These are phyloP conservation scores for Vigna nakashimae DNA, from an alignment of 306 rosid genomes.

Conservation along the genomic window DNA sequence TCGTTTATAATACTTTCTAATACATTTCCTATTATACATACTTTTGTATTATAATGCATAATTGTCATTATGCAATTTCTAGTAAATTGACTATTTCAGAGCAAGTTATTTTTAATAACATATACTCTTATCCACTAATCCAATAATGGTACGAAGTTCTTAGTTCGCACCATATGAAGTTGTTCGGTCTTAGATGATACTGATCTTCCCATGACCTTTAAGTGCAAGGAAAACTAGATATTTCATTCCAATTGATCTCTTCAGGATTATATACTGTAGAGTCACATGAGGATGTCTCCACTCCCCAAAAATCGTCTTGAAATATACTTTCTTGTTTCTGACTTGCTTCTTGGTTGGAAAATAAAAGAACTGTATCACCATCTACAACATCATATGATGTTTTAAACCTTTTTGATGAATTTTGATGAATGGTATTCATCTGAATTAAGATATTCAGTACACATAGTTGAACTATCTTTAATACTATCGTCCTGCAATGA, in stretches of 20 bases:
- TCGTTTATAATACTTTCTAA: neutral
- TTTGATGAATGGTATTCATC: slow-evolving; percentile 19
- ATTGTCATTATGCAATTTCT: neutral
- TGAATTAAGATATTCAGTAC: slow-evolving; percentile 21
- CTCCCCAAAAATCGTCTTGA: slow-evolving; percentile 1
- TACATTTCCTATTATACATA: neutral
- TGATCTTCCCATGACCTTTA: slow-evolving; percentile 12
- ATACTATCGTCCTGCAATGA: slow-evolving; percentile 39
- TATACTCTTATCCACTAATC: neutral
- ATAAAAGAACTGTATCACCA: neutral
- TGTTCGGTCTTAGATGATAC: slow-evolving; percentile 31
- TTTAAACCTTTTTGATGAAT: slow-evolving; percentile 14
- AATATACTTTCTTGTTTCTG: neutral
- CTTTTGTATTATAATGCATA: neutral
- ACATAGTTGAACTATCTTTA: slow-evolving; percentile 8
- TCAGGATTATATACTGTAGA: slow-evolving; percentile 21
- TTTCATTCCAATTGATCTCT: slow-evolving; percentile 2
- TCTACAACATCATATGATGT: slow-evolving; percentile 11
- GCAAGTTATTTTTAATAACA: neutral
- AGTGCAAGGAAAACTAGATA: slow-evolving; percentile 22
- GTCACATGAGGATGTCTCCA: slow-evolving; percentile 45
- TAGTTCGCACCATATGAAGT: slow-evolving; percentile 11
- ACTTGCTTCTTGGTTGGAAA: slow-evolving; percentile 27
- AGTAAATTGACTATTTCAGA: neutral
- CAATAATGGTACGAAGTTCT: neutral